A percentile compares a stretch with the other conserved stretches of the same genome.
Evolutionary conservation across 768 basidiomycete species (phyloP).

Genomic region (Xerocomus brunneocitrinus): DNA sequence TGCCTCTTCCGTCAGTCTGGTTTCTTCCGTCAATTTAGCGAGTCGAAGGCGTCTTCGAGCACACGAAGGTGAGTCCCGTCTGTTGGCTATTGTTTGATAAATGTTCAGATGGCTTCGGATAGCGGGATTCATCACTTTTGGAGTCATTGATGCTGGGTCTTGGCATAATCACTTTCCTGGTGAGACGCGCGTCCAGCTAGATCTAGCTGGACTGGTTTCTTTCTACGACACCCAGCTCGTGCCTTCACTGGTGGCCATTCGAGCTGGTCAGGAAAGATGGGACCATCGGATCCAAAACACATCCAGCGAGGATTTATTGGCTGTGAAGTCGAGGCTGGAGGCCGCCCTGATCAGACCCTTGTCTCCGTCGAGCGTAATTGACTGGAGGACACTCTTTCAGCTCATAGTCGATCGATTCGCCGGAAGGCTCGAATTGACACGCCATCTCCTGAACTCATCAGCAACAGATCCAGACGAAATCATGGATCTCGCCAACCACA

Average conservation of each 20-base stretch:
- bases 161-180: not conserved
- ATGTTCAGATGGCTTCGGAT: not conserved
- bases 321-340: not conserved
- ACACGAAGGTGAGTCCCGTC: not conserved
- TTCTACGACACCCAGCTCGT: not conserved
- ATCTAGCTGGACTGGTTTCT: not conserved
- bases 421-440: constrained; percentile 22
- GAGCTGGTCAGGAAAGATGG: not conserved
- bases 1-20: not conserved
- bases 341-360: not conserved
- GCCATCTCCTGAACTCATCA: constrained; percentile 13
- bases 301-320: not conserved
- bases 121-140: not conserved
- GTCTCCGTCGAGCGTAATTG: not conserved
- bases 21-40: not conserved
- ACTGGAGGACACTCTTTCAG: not conserved
- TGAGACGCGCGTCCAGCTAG: not conserved
- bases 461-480: not conserved
- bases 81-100: not conserved
- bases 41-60: no score
- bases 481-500: not conserved
- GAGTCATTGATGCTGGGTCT: not conserved
- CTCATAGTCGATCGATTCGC: constrained; percentile 18
- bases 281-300: not conserved
- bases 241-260: not conserved